Percentiles rank a stretch among this genome's conserved stretches.
Evolutionary conservation across 139 green algal genomes (phyloP).

Genomic region (Asterochloris erici): DNA sequence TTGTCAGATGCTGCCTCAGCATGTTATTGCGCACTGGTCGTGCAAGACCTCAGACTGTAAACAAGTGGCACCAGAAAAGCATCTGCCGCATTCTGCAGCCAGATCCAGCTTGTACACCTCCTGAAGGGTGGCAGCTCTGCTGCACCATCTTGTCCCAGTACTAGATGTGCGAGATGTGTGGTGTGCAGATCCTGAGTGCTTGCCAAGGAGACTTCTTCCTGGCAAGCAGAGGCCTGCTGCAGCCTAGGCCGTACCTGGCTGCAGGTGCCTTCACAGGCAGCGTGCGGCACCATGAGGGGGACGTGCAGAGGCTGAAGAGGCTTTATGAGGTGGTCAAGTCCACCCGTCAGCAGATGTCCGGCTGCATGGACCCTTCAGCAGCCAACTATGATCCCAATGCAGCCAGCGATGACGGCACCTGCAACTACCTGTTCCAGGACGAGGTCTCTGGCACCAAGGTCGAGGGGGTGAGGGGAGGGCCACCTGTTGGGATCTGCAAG

Average conservation of each 20-base stretch:
- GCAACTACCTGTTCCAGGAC: conserved; percentile 18
- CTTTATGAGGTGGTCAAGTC: conserved; percentile 23
- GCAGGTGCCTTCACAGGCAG: conserved; percentile 3
- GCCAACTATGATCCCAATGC: conserved; percentile 29
- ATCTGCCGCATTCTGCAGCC: neutral
- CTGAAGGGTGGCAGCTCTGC: neutral
- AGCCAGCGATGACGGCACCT: conserved; percentile 20
- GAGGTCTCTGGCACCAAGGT: conserved; percentile 8
- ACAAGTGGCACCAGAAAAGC: no score
- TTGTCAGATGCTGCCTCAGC: neutral
- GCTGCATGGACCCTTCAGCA: conserved; percentile 27
- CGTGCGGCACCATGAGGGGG: conserved; percentile 22
- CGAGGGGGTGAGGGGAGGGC: neutral
- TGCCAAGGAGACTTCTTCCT: no score
- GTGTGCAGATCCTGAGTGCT: no score
- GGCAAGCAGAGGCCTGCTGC: no score
- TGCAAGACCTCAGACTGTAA: no score
- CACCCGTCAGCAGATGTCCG: conserved; percentile 13
- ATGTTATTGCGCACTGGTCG: neutral
- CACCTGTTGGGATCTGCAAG: neutral
- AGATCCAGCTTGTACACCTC: neutral
- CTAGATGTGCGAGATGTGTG: no score
- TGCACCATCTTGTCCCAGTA: neutral
- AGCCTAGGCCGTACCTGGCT: no score
- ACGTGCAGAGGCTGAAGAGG: conserved; percentile 19